A percentile compares a stretch with the other conserved stretches of the same genome.
These are phyloP conservation scores for Globisporangium camurandrum DNA, from an alignment of 352 stramenopile species.

Conservation along the genomic window DNA sequence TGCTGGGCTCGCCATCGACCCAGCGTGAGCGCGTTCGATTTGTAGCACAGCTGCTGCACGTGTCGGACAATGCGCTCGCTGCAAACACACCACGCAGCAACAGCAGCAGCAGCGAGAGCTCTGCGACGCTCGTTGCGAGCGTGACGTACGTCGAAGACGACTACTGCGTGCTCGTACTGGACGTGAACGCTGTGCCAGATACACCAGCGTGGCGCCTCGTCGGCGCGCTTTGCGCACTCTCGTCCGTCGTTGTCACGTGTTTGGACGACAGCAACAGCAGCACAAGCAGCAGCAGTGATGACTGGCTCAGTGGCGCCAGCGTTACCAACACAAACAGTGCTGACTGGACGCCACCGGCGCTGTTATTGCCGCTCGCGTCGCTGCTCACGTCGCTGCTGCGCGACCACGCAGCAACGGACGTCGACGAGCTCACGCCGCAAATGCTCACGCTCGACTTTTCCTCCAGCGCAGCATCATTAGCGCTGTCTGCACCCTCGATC, in stretches of 20 bases:
- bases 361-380: constrained; percentile 29
- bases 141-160: constrained; percentile 40
- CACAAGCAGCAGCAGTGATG: not conserved
- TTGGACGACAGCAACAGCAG: constrained; percentile 12
- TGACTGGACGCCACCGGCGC: constrained; percentile 1
- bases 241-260: constrained; percentile 53
- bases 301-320: not conserved
- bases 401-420: constrained; percentile 38
- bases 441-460: constrained; percentile 50
- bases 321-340: not conserved
- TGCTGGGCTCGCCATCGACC: constrained; percentile 31
- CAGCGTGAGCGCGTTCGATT: constrained; percentile 20
- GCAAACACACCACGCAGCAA: not conserved
- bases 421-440: constrained; percentile 53
- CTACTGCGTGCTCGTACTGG: constrained; percentile 45
- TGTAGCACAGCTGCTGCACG: constrained; percentile 21
- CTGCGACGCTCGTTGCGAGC: constrained; percentile 32
- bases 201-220: constrained; percentile 13
- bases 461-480: constrained; percentile 5
- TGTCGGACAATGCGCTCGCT: constrained; percentile 15
- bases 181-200: constrained; percentile 13
- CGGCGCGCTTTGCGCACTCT: constrained; percentile 44
- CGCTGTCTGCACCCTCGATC: no score
- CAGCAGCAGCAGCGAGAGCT: constrained; percentile 7
- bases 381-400: constrained; percentile 35